Conservation (phyloP, 345 rosid species). For the Litchi chinensis region DNA sequence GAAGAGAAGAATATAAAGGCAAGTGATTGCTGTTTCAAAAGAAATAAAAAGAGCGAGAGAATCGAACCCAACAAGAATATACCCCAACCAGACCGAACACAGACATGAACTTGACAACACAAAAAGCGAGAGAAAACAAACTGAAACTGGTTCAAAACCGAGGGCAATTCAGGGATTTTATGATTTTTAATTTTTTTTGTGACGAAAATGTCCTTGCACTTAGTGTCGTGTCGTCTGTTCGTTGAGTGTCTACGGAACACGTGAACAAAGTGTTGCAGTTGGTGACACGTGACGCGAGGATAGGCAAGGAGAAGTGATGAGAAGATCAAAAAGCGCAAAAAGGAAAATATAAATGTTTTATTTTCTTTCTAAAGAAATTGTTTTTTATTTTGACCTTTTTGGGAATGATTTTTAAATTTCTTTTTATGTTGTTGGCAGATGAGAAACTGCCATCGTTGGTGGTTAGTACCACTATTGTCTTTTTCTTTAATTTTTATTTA, state of each 20-base stretch:
- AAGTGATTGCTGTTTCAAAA: constrained; percentile 16
- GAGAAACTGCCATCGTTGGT: no score
- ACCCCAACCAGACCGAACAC: constrained; percentile 32
- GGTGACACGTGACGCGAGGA: constrained; percentile 28
- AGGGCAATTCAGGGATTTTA: constrained; percentile 30
- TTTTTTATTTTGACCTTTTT: not conserved
- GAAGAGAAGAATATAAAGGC: not conserved
- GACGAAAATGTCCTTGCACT: constrained; percentile 30
- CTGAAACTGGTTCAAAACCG: not conserved
- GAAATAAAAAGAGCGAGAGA: not conserved
- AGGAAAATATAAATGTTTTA: no score
- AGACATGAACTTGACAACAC: not conserved
- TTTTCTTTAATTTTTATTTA: no score
- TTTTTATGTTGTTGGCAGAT: no score
- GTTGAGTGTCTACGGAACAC: constrained; percentile 6
- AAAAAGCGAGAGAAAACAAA: constrained; percentile 6
- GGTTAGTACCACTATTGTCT: no score
- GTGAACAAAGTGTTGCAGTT: constrained; percentile 6
- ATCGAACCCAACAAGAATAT: constrained; percentile 42
- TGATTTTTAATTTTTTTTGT: not conserved
- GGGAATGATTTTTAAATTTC: not conserved
- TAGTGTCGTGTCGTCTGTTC: constrained; percentile 11
- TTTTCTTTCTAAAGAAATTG: not conserved
- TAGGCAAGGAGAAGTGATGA: not conserved
- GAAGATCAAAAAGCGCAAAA: constrained; percentile 4